Conservation (phyloP, 2,329 filamentous ascomycete genomes). For the Beauveria medogensis region DNA sequence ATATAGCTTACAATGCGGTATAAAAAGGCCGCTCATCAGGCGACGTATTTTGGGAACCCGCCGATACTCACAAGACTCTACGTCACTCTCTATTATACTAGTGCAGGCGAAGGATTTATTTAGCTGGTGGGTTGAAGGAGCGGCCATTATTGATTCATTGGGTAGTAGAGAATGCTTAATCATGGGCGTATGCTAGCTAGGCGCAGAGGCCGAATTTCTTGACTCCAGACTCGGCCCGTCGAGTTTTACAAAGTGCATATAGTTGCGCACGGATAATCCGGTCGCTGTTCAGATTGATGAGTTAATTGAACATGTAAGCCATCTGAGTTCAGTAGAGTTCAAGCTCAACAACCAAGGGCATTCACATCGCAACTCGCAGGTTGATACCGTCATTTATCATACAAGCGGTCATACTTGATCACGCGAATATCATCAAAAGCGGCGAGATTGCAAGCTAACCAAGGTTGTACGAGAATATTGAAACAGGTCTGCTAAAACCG, state of each 20-base stretch:
- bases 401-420: too few species aligned
- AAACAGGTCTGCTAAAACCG: neutral
- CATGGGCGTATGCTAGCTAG: neutral
- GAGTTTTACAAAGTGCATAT: neutral
- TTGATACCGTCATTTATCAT: neutral
- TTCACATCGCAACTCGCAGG: neutral
- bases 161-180: neutral
- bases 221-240: neutral
- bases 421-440: neutral
- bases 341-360: neutral
- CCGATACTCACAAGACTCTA: neutral
- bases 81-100: neutral
- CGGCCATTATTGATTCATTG: neutral
- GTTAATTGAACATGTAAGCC: neutral
- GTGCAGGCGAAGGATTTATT: neutral
- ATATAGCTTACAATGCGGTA: neutral
- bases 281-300: neutral
- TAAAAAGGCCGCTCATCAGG: too few species aligned
- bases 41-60: neutral
- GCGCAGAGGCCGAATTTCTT: neutral
- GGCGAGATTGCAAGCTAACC: neutral
- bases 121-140: neutral
- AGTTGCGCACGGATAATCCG: neutral
- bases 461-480: neutral
- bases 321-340: neutral